A percentile compares a stretch with the other conserved stretches of the same genome.
Conservation (phyloP, 257 asterid species). For the Gentiana dahurica region DNA sequence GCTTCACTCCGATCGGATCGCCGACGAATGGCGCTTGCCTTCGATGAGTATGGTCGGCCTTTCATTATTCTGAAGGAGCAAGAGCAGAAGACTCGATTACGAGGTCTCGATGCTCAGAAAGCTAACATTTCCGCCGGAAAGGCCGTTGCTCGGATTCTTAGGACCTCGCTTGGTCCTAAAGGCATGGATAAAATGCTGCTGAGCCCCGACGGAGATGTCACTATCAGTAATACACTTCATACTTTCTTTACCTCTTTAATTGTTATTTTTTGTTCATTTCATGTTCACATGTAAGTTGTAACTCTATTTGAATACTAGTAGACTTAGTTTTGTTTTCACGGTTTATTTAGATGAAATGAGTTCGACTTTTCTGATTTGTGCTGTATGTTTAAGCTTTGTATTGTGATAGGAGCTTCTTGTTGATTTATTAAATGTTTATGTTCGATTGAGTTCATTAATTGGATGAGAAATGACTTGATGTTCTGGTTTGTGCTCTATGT, state of each 20-base stretch:
- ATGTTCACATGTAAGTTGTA: no score
- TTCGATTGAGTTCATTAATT: no score
- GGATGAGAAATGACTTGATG: no score
- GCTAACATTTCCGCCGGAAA: constrained; percentile 82
- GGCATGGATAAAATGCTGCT: constrained; percentile 99
- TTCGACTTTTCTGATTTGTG: no score
- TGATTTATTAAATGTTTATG: no score
- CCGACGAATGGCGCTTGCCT: constrained; percentile 68
- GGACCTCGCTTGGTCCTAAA: constrained; percentile 86
- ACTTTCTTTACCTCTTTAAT: not conserved
- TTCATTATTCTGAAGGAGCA: constrained; percentile 81
- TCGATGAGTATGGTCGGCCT: constrained; percentile 92
- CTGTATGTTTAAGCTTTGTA: no score
- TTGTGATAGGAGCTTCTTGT: no score
- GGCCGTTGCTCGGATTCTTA: constrained; percentile 90
- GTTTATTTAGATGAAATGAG: no score
- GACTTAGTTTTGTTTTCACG: no score
- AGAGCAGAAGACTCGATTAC: constrained; percentile 68
- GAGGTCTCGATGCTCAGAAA: constrained; percentile 97
- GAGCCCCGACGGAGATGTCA: constrained; percentile 96
- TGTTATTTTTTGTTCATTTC: not conserved
- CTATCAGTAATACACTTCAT: constrained; percentile 44
- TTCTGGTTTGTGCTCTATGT: no score
- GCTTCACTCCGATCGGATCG: constrained; percentile 12
- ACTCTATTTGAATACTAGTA: no score